phyloP scores from a whole-genome alignment of 345 rosid genomes.

The Sisymbrium altissimum region DNA sequence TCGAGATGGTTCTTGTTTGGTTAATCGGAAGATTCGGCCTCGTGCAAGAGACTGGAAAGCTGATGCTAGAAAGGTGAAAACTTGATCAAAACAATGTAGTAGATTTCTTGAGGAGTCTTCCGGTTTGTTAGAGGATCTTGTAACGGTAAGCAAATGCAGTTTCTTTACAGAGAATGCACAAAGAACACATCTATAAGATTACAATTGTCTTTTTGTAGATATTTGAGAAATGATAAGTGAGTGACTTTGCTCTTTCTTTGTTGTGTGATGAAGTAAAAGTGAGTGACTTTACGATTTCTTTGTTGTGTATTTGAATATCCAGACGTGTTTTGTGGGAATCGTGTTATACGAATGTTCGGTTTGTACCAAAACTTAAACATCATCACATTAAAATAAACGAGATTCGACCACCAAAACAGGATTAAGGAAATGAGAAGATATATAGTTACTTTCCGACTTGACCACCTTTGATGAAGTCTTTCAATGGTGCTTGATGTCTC shows the following conservation, averaged over 20 bases:
- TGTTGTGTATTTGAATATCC: neutral
- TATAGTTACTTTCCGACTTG: no score
- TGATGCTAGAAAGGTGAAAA: constrained; percentile 60
- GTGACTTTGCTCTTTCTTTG: neutral
- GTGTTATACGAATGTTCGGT: no score
- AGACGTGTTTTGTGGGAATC: neutral
- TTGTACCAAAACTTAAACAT: no score
- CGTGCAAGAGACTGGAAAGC: constrained; percentile 69
- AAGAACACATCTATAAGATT: neutral
- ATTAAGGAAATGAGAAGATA: no score
- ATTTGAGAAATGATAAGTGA: neutral
- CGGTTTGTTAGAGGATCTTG: constrained; percentile 3
- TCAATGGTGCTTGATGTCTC: no score
- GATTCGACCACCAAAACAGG: no score
- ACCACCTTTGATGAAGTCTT: no score
- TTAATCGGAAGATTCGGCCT: constrained; percentile 21
- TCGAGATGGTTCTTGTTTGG: constrained; percentile 27
- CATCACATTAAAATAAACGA: no score
- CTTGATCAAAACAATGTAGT: constrained; percentile 3
- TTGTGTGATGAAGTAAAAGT: no score
- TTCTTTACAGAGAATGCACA: neutral
- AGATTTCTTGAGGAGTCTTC: constrained; percentile 1
- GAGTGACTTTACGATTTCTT: no score
- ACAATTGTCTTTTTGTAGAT: neutral
- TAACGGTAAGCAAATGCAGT: neutral